Base-by-base conservation (phyloP, 1,284 basidiomycete genomes). In the Cerrena zonata region DNA sequence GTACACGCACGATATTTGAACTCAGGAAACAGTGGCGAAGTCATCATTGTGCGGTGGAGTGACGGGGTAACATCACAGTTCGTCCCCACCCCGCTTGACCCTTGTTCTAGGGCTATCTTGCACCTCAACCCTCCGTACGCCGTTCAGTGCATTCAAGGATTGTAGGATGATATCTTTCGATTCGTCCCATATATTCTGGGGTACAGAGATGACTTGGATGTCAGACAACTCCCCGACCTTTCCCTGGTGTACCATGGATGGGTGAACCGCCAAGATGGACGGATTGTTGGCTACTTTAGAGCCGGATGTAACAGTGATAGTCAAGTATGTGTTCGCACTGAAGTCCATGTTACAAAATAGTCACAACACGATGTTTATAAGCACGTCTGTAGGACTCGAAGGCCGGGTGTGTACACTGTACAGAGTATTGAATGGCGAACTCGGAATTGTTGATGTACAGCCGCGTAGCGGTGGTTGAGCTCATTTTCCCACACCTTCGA, bases 171-270 rank as follows among this genome's bases (percentile, higher is more conserved):
- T n/a, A n/a, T n/a, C n/a, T n/a, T n/a, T n/a, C n/a, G n/a, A n/a
- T n/a, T 49, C 42, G 11, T 53, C 49, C 65, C 65, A 67, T 48
- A 49, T 52, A 1, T 43, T 47, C 13, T 58, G 58, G 4, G 63
- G 63, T 0, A 62, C 59, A 47, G 63, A 62, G 49, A 67, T 57
- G n/a, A 65, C 47, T 49, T 65, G 65, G 4, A 67, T 61, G 49
- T 65, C 65, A 21, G 54, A 56, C 27, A 67, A 47, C 49, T 61
- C 55, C 25, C 65, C 65, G 21, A 65, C 61, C n/a, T 39, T 56
- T 4, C 64, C 64, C 13, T 65, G 53, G 39, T 61, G 57, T 2
- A 50, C 58, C 43, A 67, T 41, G 15, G 60, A 51, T 18, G 64
- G 58, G 54, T 65, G 60, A 19, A 56, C 54, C 12, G 56, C 54